Evolutionary conservation across 805 yeast species (phyloP).

Genomic region (Sugiyamaella lignohabitans): DNA sequence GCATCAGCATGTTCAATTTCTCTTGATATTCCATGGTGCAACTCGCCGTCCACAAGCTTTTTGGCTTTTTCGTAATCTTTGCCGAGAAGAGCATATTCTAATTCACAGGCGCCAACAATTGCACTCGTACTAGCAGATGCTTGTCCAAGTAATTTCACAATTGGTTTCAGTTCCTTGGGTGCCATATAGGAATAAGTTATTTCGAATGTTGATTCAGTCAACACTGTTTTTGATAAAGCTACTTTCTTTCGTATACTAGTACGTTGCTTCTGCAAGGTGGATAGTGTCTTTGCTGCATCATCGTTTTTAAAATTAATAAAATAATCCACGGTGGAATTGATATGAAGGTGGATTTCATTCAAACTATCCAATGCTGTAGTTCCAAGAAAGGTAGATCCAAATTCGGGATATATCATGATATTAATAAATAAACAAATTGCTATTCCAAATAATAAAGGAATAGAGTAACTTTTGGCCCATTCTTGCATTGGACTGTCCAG

Average conservation of each 20-base stretch:
- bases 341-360: slow-evolving; percentile 36
- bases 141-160: slow-evolving; percentile 31
- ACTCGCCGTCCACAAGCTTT: background rate
- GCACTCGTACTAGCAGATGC: slow-evolving; percentile 36
- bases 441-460: slow-evolving; percentile 43
- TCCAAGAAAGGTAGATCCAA: slow-evolving; percentile 46
- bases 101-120: slow-evolving; percentile 43
- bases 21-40: slow-evolving; percentile 12
- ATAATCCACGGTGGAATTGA: slow-evolving; percentile 39
- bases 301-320: slow-evolving; percentile 25
- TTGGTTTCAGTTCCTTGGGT: slow-evolving; percentile 37
- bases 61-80: background rate
- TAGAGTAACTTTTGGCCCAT: slow-evolving; percentile 35
- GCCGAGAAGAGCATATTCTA: slow-evolving; percentile 36
- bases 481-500: slow-evolving; percentile 29
- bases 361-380: slow-evolving; percentile 37
- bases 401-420: slow-evolving; percentile 43
- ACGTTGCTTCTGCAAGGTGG: slow-evolving; percentile 33
- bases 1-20: slow-evolving; percentile 37
- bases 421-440: slow-evolving; percentile 41
- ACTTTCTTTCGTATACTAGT: slow-evolving; percentile 31
- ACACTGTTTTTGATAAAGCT: slow-evolving; percentile 33
- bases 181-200: slow-evolving; percentile 43
- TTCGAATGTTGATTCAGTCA: slow-evolving; percentile 45
- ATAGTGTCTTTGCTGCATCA: slow-evolving; percentile 18